These are phyloP conservation scores for Plantago coronopus DNA, from an alignment of 305 asterid species.

Conservation along the genomic window DNA sequence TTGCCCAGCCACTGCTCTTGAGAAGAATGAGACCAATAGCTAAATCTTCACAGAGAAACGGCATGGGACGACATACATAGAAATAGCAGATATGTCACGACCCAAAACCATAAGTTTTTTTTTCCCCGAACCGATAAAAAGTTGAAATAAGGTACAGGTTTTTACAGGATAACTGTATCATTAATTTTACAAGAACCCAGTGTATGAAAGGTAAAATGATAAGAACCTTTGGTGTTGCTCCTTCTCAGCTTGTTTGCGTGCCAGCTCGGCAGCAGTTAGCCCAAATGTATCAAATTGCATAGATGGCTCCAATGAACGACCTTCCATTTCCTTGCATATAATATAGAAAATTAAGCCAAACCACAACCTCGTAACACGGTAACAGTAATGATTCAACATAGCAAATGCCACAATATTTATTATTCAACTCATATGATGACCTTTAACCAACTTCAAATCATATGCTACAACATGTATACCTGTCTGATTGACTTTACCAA, in stretches of 20 bases:
- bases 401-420: too few relatives aligned
- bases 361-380: neutral
- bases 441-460: too few relatives aligned
- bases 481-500: neutral
- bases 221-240: constrained; percentile 73
- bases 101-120: too few relatives aligned
- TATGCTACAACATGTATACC: too few relatives aligned
- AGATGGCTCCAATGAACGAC: constrained; percentile 63
- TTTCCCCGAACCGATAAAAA: too few relatives aligned
- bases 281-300: constrained; percentile 92
- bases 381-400: neutral
- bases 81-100: neutral
- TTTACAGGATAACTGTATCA: too few relatives aligned
- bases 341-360: neutral
- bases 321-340: constrained; percentile 71
- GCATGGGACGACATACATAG: constrained; percentile 1
- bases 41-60: neutral
- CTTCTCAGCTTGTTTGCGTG: constrained; percentile 81
- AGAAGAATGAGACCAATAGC: too few relatives aligned
- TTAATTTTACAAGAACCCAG: constrained; percentile 3
- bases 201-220: constrained; percentile 18
- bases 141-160: too few relatives aligned
- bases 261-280: constrained; percentile 75
- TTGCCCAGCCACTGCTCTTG: too few relatives aligned
- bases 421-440: too few relatives aligned